phyloP scores from a whole-genome alignment of 345 rosid species.

The Ceriops tagal region DNA sequence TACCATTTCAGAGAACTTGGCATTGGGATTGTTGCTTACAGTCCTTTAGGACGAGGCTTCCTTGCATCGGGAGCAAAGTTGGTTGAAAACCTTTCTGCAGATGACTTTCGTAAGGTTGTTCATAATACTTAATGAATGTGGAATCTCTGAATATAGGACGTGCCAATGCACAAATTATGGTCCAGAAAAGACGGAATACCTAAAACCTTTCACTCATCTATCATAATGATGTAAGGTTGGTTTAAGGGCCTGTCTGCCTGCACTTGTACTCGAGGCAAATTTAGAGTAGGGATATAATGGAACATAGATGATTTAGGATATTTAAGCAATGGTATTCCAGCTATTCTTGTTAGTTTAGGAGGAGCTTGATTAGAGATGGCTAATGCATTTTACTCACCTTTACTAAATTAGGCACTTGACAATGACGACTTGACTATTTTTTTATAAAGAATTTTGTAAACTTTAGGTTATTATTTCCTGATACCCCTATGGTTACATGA shows the following conservation, averaged over 20 bases:
- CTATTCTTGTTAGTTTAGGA: too few relatives aligned
- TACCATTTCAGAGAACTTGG: constrained; percentile 56
- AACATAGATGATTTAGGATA: too few relatives aligned
- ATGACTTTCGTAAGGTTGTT: constrained; percentile 48
- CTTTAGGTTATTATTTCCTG: too few relatives aligned
- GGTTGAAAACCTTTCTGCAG: constrained; percentile 32
- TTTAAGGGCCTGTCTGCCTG: too few relatives aligned
- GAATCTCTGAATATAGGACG: neutral
- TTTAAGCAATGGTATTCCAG: too few relatives aligned
- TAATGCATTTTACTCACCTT: too few relatives aligned
- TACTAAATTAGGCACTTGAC: too few relatives aligned
- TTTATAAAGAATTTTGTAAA: neutral
- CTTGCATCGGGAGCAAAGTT: constrained; percentile 56
- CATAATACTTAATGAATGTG: neutral
- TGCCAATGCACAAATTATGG: neutral
- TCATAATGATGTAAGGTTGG: too few relatives aligned
- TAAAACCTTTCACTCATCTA: neutral
- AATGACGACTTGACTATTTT: neutral
- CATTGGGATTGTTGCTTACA: constrained; percentile 66
- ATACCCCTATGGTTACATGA: too few relatives aligned
- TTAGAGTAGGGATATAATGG: too few relatives aligned
- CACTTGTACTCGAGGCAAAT: too few relatives aligned
- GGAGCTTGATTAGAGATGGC: neutral
- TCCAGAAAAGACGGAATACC: neutral
- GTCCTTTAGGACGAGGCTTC: constrained; percentile 72